Conservation (phyloP, 140 eudicot species). For the Erigeron philadelphicus region DNA sequence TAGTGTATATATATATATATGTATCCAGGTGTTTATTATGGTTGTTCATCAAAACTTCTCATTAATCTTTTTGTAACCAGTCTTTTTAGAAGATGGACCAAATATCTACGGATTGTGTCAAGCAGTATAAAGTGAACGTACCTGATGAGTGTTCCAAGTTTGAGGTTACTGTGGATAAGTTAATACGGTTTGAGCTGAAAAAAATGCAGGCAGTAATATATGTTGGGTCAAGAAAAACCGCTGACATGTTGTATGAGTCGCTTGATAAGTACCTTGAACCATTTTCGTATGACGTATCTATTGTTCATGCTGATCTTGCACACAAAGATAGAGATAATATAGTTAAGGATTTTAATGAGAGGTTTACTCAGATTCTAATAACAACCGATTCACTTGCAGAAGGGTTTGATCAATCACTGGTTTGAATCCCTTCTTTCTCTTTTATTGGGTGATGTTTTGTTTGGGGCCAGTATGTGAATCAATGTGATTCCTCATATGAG, state of each 20-base stretch:
- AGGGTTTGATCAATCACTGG: slow-evolving; percentile 95
- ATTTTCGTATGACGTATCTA: slow-evolving; percentile 70
- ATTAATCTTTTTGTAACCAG: slow-evolving; percentile 52
- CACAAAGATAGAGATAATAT: slow-evolving; percentile 82
- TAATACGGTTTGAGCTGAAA: slow-evolving; percentile 63
- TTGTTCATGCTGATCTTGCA: slow-evolving; percentile 66
- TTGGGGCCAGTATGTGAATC: not conserved
- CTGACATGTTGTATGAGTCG: slow-evolving; percentile 50
- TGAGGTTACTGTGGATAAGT: slow-evolving; percentile 58
- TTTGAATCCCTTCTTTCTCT: not conserved
- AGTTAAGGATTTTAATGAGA: slow-evolving; percentile 75
- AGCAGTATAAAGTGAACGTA: slow-evolving; percentile 68
- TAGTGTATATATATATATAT: too few species aligned
- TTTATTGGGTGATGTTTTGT: not conserved
- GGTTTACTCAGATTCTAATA: slow-evolving; percentile 75
- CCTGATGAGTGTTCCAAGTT: slow-evolving; percentile 75
- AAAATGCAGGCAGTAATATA: slow-evolving; percentile 76
- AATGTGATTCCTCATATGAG: too few species aligned
- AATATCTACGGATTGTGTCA: slow-evolving; percentile 67
- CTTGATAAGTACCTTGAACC: slow-evolving; percentile 28
- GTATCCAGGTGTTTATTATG: too few species aligned
- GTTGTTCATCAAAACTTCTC: slow-evolving; percentile 35
- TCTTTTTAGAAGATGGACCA: slow-evolving; percentile 75
- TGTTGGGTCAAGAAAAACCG: slow-evolving; percentile 60
- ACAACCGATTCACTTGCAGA: slow-evolving; percentile 90